Evolutionary conservation across 2,329 filamentous ascomycete species (phyloP).

Genomic region (Hortaea werneckii): DNA sequence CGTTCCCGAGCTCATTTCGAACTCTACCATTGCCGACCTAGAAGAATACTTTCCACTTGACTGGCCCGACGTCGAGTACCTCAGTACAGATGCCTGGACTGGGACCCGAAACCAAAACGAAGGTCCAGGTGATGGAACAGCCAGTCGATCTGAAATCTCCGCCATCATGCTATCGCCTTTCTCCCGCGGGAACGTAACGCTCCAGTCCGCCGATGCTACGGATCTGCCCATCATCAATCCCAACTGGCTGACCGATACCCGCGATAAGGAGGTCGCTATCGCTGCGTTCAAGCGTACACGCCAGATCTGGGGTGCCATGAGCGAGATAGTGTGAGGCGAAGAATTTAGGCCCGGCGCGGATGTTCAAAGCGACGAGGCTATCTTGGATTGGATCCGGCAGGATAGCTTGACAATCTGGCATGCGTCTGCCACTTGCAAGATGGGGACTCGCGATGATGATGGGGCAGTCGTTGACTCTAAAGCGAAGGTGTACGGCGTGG

Average conservation of each 20-base stretch:
- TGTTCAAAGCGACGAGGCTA: constrained; percentile 10
- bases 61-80: constrained; percentile 26
- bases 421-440: constrained; percentile 9
- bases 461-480: constrained; percentile 9
- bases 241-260: constrained; percentile 26
- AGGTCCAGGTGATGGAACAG: constrained; percentile 4
- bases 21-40: constrained; percentile 4
- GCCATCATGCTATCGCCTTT: constrained; percentile 23
- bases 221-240: constrained; percentile 27
- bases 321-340: not conserved
- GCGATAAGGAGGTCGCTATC: constrained; percentile 26
- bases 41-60: constrained; percentile 16
- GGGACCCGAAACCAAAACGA: too few species aligned
- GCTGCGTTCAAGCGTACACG: constrained; percentile 1
- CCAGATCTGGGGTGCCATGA: not conserved
- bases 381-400: constrained; percentile 2
- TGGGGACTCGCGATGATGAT: constrained; percentile 2
- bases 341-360: not conserved
- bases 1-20: too few species aligned
- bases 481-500: constrained; percentile 13
- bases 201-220: constrained; percentile 19
- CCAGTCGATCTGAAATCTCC: constrained; percentile 22
- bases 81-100: constrained; percentile 1
- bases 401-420: constrained; percentile 5
- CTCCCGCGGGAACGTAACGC: constrained; percentile 27